Base-by-base conservation (phyloP, 2,329 filamentous ascomycete genomes). In the Sporothrix globosa region DNA sequence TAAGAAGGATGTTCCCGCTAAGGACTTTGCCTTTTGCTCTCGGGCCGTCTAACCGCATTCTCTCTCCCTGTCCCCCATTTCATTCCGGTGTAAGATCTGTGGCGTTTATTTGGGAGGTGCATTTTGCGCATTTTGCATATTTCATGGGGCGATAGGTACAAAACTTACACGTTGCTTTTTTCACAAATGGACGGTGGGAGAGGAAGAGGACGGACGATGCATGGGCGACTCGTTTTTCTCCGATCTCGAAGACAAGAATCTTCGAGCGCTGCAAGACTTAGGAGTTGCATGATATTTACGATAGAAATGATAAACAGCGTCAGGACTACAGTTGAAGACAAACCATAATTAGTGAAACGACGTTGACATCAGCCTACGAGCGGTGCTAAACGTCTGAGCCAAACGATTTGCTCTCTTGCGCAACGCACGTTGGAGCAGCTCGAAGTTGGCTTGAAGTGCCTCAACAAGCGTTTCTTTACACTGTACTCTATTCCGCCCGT, bases 1-100 rank as follows among this genome's bases (percentile, higher is more conserved):
- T 77, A 68, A 74, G 27, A 30, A 30, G 27, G 27, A 30, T 30
- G 3, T 30, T 30, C 27, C 27, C 27, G 27, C 5, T 4, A 30
- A n/a, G 17, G 46, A 6, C 39, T 66, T n/a, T 19, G 2, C 4
- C 19, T 9, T 2, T 27, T 50, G n/a, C 7, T 39, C 7, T 46
- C 24, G 14, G 9, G 34, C 34, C 34, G 34, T 34, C 34, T 34
- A 1, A 1, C 34, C 34, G 34, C 4, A 34, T 53, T 63, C 39
- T 5, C n/a, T 24, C 44, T 66, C 60, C 10, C 60, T 63, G 21
- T 48, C 21, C 24, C 30, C 24, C n/a, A 1, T 50, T 63, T 63
- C 13, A 14, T 46, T 46, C 17, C 58, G 52, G 52, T 30, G 24
- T 30, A 54, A 4, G 52, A 54, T 60, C 56, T n/a, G 63, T 66